These are phyloP conservation scores for Neostapfia colusana DNA, from an alignment of 176 grass and related monocot genomes.

Conservation along the genomic window DNA sequence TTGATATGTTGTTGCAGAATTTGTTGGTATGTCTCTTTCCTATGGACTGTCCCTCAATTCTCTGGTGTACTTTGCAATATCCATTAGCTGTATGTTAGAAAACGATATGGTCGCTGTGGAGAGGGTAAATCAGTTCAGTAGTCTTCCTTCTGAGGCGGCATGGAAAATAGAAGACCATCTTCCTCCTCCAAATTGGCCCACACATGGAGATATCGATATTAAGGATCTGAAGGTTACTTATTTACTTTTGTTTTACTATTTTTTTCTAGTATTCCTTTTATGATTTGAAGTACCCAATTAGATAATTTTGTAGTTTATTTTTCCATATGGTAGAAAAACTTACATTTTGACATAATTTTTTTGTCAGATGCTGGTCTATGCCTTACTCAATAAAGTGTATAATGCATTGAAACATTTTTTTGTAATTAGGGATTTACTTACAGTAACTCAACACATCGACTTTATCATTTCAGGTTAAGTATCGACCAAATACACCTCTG, in stretches of 20 bases:
- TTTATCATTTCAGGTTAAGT: constrained; percentile 64
- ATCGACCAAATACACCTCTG: constrained; percentile 81
- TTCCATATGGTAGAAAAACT: background rate
- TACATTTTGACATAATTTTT: background rate
- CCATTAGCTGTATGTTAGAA: constrained; percentile 86
- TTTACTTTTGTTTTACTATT: constrained; percentile 7
- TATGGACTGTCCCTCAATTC: constrained; percentile 91
- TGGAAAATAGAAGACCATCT: constrained; percentile 66
- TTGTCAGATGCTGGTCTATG: background rate
- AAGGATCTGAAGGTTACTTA: constrained; percentile 62
- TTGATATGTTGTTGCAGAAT: constrained; percentile 54
- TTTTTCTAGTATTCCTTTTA: background rate
- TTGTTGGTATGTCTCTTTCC: constrained; percentile 88
- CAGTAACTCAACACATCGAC: background rate
- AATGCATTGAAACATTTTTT: background rate
- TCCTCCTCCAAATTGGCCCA: constrained; percentile 64
- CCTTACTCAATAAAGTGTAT: background rate
- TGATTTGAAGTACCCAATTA: constrained; percentile 10
- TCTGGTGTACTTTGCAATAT: constrained; percentile 71
- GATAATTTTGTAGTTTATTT: background rate
- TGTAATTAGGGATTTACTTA: background rate
- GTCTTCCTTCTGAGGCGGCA: constrained; percentile 69
- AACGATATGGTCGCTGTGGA: constrained; percentile 94
- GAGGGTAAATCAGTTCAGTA: constrained; percentile 91
- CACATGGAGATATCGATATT: constrained; percentile 69